phyloP scores from a whole-genome alignment of 257 asterid genomes.

The Solanum dulcamara region DNA sequence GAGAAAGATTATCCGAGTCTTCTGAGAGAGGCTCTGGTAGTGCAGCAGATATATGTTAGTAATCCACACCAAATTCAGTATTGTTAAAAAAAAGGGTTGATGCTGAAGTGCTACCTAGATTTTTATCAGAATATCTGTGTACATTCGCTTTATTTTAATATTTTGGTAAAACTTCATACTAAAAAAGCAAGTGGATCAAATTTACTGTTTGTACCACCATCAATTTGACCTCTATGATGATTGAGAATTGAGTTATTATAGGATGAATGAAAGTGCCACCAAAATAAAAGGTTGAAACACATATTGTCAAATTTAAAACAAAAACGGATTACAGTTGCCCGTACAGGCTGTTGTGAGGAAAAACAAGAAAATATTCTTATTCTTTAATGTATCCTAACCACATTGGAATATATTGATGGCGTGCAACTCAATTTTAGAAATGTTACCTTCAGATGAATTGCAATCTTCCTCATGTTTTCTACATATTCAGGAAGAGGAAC shows the following conservation, averaged over 20 bases:
- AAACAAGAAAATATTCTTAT: not conserved
- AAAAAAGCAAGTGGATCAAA: not conserved
- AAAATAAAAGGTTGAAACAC: not conserved
- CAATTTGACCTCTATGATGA: not conserved
- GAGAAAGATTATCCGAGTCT: slow-evolving; percentile 56
- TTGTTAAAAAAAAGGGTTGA: not conserved
- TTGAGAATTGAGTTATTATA: not conserved
- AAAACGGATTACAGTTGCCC: not conserved
- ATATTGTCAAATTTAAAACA: not conserved
- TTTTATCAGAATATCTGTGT: not conserved
- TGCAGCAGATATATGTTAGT: not conserved
- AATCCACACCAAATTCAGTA: not conserved
- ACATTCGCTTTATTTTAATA: not conserved
- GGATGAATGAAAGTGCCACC: not conserved
- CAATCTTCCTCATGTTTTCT: slow-evolving; percentile 46
- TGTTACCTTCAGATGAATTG: slow-evolving; percentile 42
- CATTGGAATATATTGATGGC: not conserved
- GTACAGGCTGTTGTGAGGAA: not conserved
- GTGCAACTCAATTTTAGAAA: not conserved
- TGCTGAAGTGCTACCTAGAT: not conserved
- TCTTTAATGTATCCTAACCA: not conserved
- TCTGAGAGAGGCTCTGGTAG: slow-evolving; percentile 57
- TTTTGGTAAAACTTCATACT: not conserved
- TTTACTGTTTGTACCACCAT: not conserved
- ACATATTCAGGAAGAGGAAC: slow-evolving; percentile 60